Base-by-base conservation (phyloP, 148 eudicot species). In the Vaccinium vitisidaea region DNA sequence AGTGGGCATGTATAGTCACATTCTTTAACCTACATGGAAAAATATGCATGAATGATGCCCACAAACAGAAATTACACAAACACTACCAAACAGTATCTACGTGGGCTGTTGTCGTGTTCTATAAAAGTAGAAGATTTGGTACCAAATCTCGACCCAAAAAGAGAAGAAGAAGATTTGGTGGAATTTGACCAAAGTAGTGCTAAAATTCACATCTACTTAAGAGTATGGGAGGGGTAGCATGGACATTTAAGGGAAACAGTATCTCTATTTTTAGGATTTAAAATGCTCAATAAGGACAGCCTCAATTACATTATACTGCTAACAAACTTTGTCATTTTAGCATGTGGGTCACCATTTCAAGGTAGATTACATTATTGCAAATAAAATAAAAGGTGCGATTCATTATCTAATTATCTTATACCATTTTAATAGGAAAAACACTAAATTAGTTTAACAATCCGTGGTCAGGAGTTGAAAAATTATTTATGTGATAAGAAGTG, bases 31-130 rank as follows among this genome's bases (percentile, higher is more conserved):
- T 9, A 23, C 73, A 6, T 67, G 73, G 73, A 67, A 67, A 67
- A 25, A 27, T 15, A 67, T 12, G 73, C 15, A 27, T 1, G 73
- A 65, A 10, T 9, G 27, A 23, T 23, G 8, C 23, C 70, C 70
- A 65, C 70, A 65, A 65, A 65, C 70, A 65, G 70, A 23, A 23
- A 65, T 65, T 65, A 23, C 71, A 65, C 71, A 65, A 65, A 65
- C 70, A 65, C 70, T 23, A 65, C 70, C 27, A 23, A 65, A 65
- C 71, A 65, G 67, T 21, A 7, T 61, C 67, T 61, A 21, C 67
- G 32, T 65, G 32, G 71, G 71, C 32, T 65, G 9, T 65, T 65
- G 71, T 23, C 71, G 3, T 8, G 71, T 30, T 65, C 32, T 10
- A 65, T 13, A 0, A 23, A 65, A n/a, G 32, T 25, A 3, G 30